These are phyloP conservation scores for Nymphaea colorata DNA, from an alignment of 164 flowering plant genomes.

Conservation along the genomic window DNA sequence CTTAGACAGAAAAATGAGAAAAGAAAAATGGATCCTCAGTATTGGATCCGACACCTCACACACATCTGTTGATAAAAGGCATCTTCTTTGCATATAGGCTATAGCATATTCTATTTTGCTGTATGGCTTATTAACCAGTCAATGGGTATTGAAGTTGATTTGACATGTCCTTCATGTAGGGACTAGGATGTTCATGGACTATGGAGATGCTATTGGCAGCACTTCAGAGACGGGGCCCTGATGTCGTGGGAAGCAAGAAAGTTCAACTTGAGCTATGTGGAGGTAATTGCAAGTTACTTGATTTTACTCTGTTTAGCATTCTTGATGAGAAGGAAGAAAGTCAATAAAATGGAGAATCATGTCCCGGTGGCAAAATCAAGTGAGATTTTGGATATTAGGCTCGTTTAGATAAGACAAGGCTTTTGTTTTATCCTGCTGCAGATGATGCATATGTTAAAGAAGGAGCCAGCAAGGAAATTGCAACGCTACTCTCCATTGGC, in stretches of 20 bases:
- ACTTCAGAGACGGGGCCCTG: constrained; percentile 78
- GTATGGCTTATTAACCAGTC: not conserved
- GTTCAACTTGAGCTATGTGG: constrained; percentile 17
- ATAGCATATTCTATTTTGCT: not conserved
- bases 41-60: too few species aligned
- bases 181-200: constrained; percentile 22
- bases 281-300: not conserved
- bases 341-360: not conserved
- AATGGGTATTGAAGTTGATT: not conserved
- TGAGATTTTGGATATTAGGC: not conserved
- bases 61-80: not conserved
- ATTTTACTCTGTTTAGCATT: not conserved
- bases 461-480: constrained; percentile 4
- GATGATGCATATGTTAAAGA: constrained; percentile 1
- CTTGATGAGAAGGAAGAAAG: not conserved
- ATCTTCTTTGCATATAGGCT: not conserved
- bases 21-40: too few species aligned
- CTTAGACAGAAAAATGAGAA: too few species aligned
- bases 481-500: not conserved
- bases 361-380: not conserved
- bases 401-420: not conserved
- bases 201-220: constrained; percentile 48
- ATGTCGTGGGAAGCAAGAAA: constrained; percentile 55
- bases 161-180: constrained; percentile 6
- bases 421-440: not conserved